These are phyloP conservation scores for Hyphopichia pseudoburtonii DNA, from an alignment of 1,139 yeast species.

Conservation along the genomic window DNA sequence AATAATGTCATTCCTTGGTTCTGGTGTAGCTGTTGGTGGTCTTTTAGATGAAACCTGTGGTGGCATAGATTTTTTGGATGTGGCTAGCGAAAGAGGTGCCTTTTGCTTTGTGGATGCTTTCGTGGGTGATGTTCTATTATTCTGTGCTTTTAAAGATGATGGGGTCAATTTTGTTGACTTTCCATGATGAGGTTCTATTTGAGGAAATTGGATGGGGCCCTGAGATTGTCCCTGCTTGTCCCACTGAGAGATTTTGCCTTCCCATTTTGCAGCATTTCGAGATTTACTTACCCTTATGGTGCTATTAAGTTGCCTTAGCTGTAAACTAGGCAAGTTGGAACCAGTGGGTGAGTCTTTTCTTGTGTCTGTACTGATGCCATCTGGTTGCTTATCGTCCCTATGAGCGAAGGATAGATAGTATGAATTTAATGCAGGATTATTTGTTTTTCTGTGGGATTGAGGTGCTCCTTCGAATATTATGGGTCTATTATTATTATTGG, in stretches of 20 bases:
- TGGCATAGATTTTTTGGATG: conserved; percentile 3
- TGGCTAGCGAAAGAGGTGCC: too few relatives aligned
- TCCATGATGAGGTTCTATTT: conserved; percentile 3
- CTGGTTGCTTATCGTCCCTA: conserved; percentile 6
- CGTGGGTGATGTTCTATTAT: too few relatives aligned
- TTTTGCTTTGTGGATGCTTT: too few relatives aligned
- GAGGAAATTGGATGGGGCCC: conserved; percentile 3
- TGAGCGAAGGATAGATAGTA: conserved; percentile 30
- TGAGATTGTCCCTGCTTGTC: conserved; percentile 7
- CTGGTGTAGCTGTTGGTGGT: conserved; percentile 11
- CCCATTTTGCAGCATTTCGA: conserved; percentile 27
- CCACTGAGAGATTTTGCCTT: conserved; percentile 15
- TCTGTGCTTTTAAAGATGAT: too few relatives aligned
- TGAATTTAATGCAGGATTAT: conserved; percentile 23
- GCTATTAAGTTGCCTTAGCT: conserved; percentile 26
- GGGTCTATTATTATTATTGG: conserved; percentile 21
- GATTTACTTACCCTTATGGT: conserved; percentile 41
- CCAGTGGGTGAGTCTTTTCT: too few relatives aligned
- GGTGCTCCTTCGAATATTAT: conserved; percentile 43
- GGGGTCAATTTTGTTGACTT: conserved; percentile 1
- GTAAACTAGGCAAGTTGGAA: too few relatives aligned
- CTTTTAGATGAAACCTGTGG: conserved; percentile 13
- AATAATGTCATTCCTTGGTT: conserved; percentile 18
- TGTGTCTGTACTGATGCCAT: too few relatives aligned
- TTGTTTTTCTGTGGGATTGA: conserved; percentile 25